These are phyloP conservation scores for Erythrophleum fordii DNA, from an alignment of 306 rosid genomes.

Conservation along the genomic window DNA sequence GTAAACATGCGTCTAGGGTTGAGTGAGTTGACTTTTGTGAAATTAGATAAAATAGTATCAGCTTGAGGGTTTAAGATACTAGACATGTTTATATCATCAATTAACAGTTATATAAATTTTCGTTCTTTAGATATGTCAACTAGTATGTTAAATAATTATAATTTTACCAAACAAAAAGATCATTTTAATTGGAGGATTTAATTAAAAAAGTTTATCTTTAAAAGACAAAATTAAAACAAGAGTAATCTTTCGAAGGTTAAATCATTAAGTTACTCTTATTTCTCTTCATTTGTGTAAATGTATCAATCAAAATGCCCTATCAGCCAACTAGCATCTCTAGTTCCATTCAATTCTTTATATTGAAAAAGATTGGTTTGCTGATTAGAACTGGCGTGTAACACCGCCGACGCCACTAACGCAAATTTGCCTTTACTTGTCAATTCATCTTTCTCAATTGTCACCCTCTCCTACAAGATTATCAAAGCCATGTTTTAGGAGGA, in stretches of 20 bases:
- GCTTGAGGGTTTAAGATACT: too few relatives aligned
- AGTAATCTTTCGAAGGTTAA: background rate
- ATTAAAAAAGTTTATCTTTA: background rate
- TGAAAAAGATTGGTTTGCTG: background rate
- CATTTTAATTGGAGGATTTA: background rate
- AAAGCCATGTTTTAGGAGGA: background rate
- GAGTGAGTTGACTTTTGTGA: too few relatives aligned
- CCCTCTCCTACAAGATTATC: constrained; percentile 4
- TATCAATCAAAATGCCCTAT: background rate
- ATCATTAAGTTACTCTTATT: background rate
- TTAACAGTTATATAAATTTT: background rate
- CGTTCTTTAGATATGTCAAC: too few relatives aligned
- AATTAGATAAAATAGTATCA: too few relatives aligned
- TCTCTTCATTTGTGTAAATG: background rate
- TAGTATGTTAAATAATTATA: background rate
- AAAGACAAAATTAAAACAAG: background rate
- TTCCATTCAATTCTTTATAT: background rate
- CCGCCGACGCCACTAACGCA: background rate
- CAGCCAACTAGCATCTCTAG: background rate
- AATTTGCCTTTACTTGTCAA: background rate
- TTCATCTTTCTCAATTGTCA: constrained; percentile 10
- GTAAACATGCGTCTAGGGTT: too few relatives aligned
- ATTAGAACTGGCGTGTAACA: background rate
- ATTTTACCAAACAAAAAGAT: background rate
- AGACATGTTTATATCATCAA: background rate